A percentile compares a stretch with the other conserved stretches of the same genome.
Evolutionary conservation across 108 stramenopile species (phyloP).

Genomic region (Asterionellopsis glacialis): DNA sequence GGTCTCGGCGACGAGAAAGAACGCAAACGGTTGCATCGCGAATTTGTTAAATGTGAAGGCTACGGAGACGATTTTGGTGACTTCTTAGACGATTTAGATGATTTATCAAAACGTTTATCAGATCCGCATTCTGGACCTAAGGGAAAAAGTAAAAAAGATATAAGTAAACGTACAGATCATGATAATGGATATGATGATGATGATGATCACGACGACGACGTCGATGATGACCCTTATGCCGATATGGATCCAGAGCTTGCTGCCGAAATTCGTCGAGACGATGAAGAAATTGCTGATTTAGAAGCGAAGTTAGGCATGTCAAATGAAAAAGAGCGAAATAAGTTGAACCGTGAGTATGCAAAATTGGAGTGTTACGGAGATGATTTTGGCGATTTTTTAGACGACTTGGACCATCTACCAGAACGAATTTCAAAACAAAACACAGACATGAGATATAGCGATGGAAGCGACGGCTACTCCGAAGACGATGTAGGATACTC

Average conservation of each 20-base stretch:
- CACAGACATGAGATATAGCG: too few species aligned
- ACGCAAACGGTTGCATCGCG: slow-evolving; percentile 50
- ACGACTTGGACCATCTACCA: slow-evolving; percentile 46
- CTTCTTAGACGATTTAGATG: slow-evolving; percentile 72
- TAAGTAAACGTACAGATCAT: not conserved
- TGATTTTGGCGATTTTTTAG: slow-evolving; percentile 82
- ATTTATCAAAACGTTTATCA: slow-evolving; percentile 21
- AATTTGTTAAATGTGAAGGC: slow-evolving; percentile 79
- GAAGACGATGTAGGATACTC: not conserved
- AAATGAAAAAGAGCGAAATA: slow-evolving; percentile 27
- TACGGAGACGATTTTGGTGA: slow-evolving; percentile 86
- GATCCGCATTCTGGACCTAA: not conserved
- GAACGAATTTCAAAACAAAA: not conserved
- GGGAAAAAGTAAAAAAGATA: not conserved
- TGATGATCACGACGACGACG: slow-evolving; percentile 18
- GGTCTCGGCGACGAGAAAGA: slow-evolving; percentile 31
- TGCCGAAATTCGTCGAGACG: slow-evolving; percentile 3
- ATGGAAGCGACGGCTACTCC: not conserved
- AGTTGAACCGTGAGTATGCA: slow-evolving; percentile 69
- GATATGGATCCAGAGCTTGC: slow-evolving; percentile 1
- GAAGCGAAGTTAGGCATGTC: slow-evolving; percentile 58
- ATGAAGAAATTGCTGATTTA: slow-evolving; percentile 31
- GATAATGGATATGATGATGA: slow-evolving; percentile 17
- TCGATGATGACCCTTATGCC: slow-evolving; percentile 11
- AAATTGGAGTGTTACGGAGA: slow-evolving; percentile 85